These are phyloP conservation scores for Bombardia bombarda DNA, from an alignment of 495 filamentous ascomycete genomes.

Conservation along the genomic window DNA sequence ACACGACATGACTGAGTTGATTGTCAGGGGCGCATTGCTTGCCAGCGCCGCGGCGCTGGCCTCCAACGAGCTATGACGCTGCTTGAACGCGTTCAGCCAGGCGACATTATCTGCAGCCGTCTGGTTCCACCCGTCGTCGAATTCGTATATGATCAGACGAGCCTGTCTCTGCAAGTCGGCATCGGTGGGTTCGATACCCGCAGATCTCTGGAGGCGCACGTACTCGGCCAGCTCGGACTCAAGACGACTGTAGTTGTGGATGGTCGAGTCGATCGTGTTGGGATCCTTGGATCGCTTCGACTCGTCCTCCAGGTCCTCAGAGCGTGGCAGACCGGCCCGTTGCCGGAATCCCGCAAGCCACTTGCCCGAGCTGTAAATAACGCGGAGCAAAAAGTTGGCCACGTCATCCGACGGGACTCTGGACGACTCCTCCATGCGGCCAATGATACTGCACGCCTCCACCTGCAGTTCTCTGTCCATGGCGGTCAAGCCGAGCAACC, in stretches of 20 bases:
- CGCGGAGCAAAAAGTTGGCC: constrained; percentile 40
- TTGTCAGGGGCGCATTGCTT: constrained; percentile 9
- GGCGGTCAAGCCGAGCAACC: constrained; percentile 43
- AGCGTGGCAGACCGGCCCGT: constrained; percentile 40
- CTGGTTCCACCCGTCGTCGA: constrained; percentile 64
- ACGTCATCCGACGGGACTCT: constrained; percentile 34
- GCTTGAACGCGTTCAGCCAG: constrained; percentile 46
- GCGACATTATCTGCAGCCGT: constrained; percentile 59
- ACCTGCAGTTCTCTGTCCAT: constrained; percentile 46
- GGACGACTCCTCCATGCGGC: constrained; percentile 38
- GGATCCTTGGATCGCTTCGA: constrained; percentile 40
- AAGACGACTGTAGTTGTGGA: constrained; percentile 48
- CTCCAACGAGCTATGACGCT: constrained; percentile 21
- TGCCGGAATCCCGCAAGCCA: constrained; percentile 44
- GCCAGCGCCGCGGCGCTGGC: constrained; percentile 7
- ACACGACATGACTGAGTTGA: not conserved
- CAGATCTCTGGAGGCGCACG: constrained; percentile 37
- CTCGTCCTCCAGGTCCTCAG: constrained; percentile 37
- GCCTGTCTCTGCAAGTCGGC: constrained; percentile 54
- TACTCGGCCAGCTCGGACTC: constrained; percentile 51
- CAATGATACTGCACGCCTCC: constrained; percentile 43
- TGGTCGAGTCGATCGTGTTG: constrained; percentile 42
- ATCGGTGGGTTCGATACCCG: constrained; percentile 51
- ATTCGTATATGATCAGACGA: constrained; percentile 56
- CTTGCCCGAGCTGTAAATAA: constrained; percentile 29